Conservation (phyloP, 108 stramenopile genomes). For the Fragilariopsis cylindrus region DNA sequence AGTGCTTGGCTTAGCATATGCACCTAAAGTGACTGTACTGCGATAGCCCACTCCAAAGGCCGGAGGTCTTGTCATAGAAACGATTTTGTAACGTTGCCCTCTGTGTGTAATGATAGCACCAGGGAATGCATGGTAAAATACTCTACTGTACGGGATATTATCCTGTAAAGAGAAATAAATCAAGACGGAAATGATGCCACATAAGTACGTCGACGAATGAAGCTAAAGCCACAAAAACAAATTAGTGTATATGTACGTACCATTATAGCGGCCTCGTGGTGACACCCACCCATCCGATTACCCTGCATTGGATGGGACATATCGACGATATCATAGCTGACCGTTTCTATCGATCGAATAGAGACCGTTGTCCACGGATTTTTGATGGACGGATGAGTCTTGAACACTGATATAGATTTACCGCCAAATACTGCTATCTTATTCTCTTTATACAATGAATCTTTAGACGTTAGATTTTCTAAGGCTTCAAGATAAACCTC, state of each 20-base stretch:
- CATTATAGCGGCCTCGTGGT: slow-evolving; percentile 64
- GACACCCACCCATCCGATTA: slow-evolving; percentile 59
- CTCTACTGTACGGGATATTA: slow-evolving; percentile 74
- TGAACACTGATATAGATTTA: slow-evolving; percentile 30
- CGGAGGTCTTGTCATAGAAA: slow-evolving; percentile 76
- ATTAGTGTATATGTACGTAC: neutral
- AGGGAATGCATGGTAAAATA: slow-evolving; percentile 86
- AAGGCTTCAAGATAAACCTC: slow-evolving; percentile 57
- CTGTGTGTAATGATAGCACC: slow-evolving; percentile 88
- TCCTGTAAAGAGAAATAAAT: slow-evolving; percentile 27
- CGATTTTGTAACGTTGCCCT: slow-evolving; percentile 69
- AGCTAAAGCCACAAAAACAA: neutral
- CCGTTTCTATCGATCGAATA: slow-evolving; percentile 79
- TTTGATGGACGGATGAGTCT: slow-evolving; percentile 68
- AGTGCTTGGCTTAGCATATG: slow-evolving; percentile 70
- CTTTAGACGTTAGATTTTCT: slow-evolving; percentile 32
- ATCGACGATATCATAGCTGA: slow-evolving; percentile 77
- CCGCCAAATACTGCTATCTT: slow-evolving; percentile 25
- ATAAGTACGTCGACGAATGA: neutral
- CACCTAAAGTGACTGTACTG: slow-evolving; percentile 48
- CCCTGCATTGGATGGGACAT: slow-evolving; percentile 70
- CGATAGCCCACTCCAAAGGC: slow-evolving; percentile 50
- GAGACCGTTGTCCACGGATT: slow-evolving; percentile 72
- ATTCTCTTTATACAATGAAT: slow-evolving; percentile 27
- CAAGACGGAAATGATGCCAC: neutral